Evolutionary conservation across 1,139 yeast species (phyloP).

Genomic region (Suhomyces coccinellae): DNA sequence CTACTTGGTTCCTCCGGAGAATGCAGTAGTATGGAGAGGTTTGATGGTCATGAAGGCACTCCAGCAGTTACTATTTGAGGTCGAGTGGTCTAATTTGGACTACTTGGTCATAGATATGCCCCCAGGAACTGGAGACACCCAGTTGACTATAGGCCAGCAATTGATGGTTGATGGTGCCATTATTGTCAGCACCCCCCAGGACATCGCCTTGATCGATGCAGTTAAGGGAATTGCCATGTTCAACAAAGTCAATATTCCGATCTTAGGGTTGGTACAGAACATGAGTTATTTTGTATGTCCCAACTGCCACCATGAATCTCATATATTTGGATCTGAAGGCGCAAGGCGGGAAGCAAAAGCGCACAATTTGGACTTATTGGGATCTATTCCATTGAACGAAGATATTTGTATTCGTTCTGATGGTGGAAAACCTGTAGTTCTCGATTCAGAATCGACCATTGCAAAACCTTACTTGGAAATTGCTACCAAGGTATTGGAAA

Average conservation of each 20-base stretch:
- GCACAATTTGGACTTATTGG: constrained; percentile 54
- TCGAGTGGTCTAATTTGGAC: constrained; percentile 75
- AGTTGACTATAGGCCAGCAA: constrained; percentile 76
- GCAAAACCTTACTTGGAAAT: constrained; percentile 44
- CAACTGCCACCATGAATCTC: constrained; percentile 70
- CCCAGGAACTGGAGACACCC: constrained; percentile 92
- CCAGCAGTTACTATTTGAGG: constrained; percentile 79
- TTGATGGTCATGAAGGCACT: constrained; percentile 84
- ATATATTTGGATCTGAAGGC: constrained; percentile 73
- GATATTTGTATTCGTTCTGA: constrained; percentile 66
- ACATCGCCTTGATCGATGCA: constrained; percentile 79
- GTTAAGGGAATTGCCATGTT: constrained; percentile 81
- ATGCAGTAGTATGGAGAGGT: constrained; percentile 86
- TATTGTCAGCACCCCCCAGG: constrained; percentile 85
- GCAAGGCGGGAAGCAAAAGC: constrained; percentile 58
- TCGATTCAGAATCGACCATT: constrained; percentile 38
- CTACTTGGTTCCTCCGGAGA: constrained; percentile 64
- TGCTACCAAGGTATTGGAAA: constrained; percentile 33
- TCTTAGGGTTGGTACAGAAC: constrained; percentile 77
- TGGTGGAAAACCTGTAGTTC: constrained; percentile 61
- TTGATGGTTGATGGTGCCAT: constrained; percentile 77
- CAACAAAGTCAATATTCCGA: constrained; percentile 69
- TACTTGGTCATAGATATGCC: constrained; percentile 81
- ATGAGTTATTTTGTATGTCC: constrained; percentile 82
- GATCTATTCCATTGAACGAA: constrained; percentile 66